Conservation (phyloP, 495 filamentous ascomycete genomes). For the Aspergillus biplanus region DNA sequence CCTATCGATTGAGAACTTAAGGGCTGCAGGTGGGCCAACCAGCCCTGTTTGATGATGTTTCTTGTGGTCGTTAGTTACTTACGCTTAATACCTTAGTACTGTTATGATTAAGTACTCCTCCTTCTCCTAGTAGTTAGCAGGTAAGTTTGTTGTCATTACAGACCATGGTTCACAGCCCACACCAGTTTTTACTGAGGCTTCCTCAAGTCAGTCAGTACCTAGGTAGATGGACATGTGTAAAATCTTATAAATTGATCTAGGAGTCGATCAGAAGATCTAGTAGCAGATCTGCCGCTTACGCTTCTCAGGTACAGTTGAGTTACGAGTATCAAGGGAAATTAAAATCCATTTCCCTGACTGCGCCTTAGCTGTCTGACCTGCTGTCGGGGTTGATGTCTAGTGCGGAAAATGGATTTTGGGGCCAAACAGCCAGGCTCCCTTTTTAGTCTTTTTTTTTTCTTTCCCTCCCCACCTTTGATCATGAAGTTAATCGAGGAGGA, state of each 20-base stretch:
- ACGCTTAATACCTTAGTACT: not conserved
- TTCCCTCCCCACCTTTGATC: not conserved
- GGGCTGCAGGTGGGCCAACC: slow-evolving; percentile 26
- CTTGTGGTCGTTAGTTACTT: not conserved
- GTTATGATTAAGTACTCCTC: slow-evolving; percentile 6
- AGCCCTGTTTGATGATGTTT: slow-evolving; percentile 19
- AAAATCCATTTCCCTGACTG: not conserved
- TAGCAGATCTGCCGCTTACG: too few relatives aligned
- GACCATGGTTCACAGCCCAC: not conserved
- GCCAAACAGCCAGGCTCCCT: slow-evolving; percentile 1
- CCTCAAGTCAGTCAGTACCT: too few relatives aligned
- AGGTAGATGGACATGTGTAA: too few relatives aligned
- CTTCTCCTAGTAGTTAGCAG: not conserved
- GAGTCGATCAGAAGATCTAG: too few relatives aligned
- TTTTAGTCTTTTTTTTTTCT: slow-evolving; percentile 6
- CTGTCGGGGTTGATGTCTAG: not conserved
- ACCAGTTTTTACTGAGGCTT: too few relatives aligned
- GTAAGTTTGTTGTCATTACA: slow-evolving; percentile 8
- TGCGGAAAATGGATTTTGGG: slow-evolving; percentile 6
- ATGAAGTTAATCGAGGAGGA: not conserved
- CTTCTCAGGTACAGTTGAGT: too few relatives aligned
- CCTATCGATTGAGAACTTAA: slow-evolving; percentile 23
- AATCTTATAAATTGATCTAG: too few relatives aligned
- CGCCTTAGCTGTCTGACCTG: not conserved
- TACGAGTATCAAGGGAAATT: too few relatives aligned